Conservation (phyloP, 176 grass and related monocot genomes). For the Themeda triandra region DNA sequence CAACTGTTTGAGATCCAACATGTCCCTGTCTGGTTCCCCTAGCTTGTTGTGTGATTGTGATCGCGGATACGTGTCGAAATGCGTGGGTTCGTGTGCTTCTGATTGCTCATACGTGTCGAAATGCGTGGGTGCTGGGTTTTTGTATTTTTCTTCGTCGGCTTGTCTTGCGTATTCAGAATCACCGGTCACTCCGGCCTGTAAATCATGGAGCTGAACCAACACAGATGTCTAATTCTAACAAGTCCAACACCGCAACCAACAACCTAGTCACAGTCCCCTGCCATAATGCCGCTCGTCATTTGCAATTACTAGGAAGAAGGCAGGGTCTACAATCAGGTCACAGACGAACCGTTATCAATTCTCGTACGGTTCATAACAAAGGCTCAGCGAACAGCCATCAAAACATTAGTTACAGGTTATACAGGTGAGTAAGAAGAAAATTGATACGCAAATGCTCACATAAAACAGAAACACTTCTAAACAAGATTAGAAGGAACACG, state of each 20-base stretch:
- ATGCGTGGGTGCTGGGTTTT: too few relatives aligned
- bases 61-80: too few relatives aligned
- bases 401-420: not conserved
- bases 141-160: too few relatives aligned
- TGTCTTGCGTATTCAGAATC: too few relatives aligned
- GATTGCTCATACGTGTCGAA: too few relatives aligned
- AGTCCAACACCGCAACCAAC: not conserved
- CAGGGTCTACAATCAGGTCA: not conserved
- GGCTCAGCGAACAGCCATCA: not conserved
- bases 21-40: too few relatives aligned
- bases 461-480: not conserved
- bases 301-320: not conserved
- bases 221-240: too few relatives aligned
- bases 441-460: not conserved
- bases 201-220: too few relatives aligned
- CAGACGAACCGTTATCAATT: not conserved
- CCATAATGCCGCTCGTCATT: not conserved
- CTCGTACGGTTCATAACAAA: not conserved
- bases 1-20: too few relatives aligned
- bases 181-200: too few relatives aligned
- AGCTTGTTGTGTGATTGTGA: too few relatives aligned
- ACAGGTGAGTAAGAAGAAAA: not conserved
- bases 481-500: slow-evolving; percentile 6
- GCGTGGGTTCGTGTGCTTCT: too few relatives aligned
- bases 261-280: not conserved